Evolutionary conservation across 2,329 filamentous ascomycete genomes (phyloP).

Genomic region (Penicillium sp.): DNA sequence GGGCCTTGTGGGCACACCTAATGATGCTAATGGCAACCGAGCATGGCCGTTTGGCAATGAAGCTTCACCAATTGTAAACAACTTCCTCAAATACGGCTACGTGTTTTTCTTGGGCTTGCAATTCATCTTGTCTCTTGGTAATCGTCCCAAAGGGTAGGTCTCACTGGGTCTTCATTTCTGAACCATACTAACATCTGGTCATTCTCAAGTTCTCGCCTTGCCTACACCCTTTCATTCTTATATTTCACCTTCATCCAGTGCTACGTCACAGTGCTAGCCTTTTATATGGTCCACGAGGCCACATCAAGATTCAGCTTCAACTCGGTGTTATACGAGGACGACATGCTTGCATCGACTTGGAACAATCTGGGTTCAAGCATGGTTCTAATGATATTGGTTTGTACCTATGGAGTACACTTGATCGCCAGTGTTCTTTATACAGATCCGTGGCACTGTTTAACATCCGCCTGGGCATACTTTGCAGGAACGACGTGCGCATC

Average conservation of each 20-base stretch:
- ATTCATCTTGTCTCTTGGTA: conserved; percentile 92
- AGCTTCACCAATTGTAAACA: conserved; percentile 75
- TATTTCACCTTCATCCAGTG: conserved; percentile 83
- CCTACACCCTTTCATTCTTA: conserved; percentile 83
- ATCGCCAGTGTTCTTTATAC: conserved; percentile 95
- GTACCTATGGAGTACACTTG: conserved; percentile 94
- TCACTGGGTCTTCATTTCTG: neutral
- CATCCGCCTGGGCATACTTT: conserved; percentile 89
- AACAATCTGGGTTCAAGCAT: conserved; percentile 59
- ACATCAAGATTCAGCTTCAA: too few relatives aligned
- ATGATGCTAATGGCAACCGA: conserved; percentile 16
- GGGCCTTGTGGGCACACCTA: conserved; percentile 27
- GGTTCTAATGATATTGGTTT: conserved; percentile 84
- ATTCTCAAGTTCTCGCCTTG: conserved; percentile 59
- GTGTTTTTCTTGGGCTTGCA: conserved; percentile 86
- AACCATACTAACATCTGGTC: neutral
- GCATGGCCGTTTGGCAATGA: conserved; percentile 26
- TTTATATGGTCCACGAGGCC: conserved; percentile 81
- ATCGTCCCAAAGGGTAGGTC: conserved; percentile 79
- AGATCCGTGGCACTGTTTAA: conserved; percentile 99
- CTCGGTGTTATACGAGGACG: too few relatives aligned
- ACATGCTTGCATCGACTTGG: too few relatives aligned
- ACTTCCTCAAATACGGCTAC: conserved; percentile 84
- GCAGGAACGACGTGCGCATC: conserved; percentile 92
- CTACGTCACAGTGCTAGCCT: conserved; percentile 81